phyloP scores from a whole-genome alignment of 495 filamentous ascomycete species.

The Trichoderma parareesei region DNA sequence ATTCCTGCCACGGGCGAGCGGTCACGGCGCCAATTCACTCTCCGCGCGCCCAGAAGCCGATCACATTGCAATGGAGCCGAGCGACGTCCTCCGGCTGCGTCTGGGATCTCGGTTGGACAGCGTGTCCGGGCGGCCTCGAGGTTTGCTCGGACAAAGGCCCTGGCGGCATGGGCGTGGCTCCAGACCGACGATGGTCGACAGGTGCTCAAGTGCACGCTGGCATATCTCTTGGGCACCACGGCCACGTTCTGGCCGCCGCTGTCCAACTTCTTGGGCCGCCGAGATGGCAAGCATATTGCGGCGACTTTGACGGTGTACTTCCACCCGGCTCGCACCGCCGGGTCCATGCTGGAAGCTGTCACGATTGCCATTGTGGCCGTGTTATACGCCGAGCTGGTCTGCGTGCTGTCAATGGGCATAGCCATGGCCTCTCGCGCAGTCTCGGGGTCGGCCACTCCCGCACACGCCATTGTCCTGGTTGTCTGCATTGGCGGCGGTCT shows the following conservation, averaged over 20 bases:
- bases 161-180: slow-evolving; percentile 33
- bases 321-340: slow-evolving; percentile 83
- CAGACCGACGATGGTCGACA: slow-evolving; percentile 53
- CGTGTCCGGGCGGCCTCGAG: slow-evolving; percentile 14
- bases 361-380: slow-evolving; percentile 78
- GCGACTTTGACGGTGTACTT: slow-evolving; percentile 93
- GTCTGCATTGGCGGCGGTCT: slow-evolving; percentile 85
- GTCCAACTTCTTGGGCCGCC: slow-evolving; percentile 64
- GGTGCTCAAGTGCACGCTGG: slow-evolving; percentile 87
- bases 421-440: slow-evolving; percentile 65
- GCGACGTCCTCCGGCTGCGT: slow-evolving; percentile 18
- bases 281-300: slow-evolving; percentile 95
- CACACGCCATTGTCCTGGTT: slow-evolving; percentile 72
- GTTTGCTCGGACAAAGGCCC: slow-evolving; percentile 13
- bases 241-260: slow-evolving; percentile 76
- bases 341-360: slow-evolving; percentile 85
- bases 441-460: slow-evolving; percentile 56
- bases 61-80: slow-evolving; percentile 17
- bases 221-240: slow-evolving; percentile 81
- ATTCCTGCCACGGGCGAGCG: slow-evolving; percentile 54
- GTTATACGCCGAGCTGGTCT: slow-evolving; percentile 71
- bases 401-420: slow-evolving; percentile 78
- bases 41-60: slow-evolving; percentile 34
- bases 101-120: slow-evolving; percentile 24
- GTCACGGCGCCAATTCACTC: slow-evolving; percentile 47